Percentiles rank a stretch among this genome's conserved stretches.
phyloP scores from a whole-genome alignment of 805 yeast species.

The Ogataea henricii region DNA sequence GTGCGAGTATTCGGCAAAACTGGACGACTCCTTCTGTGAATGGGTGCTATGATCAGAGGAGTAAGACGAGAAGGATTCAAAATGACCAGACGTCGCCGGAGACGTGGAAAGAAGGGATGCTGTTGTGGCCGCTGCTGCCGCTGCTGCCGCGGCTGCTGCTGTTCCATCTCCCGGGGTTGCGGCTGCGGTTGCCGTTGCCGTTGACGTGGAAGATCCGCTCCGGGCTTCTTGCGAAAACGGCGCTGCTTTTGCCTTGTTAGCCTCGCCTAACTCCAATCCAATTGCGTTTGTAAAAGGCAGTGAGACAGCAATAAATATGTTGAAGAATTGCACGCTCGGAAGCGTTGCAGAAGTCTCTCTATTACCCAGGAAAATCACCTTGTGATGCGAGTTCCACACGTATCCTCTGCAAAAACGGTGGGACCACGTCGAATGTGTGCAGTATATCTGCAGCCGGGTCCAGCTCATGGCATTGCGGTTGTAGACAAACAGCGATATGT shows the following conservation, averaged over 20 bases:
- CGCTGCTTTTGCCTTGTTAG: not conserved
- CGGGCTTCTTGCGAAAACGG: not conserved
- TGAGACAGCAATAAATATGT: conserved; percentile 48
- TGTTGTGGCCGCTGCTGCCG: no score
- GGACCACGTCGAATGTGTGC: conserved; percentile 52
- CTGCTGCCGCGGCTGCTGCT: no score
- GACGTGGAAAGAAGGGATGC: not conserved
- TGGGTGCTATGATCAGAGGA: conserved; percentile 2
- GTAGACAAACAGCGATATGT: conserved; percentile 50
- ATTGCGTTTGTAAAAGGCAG: conserved; percentile 54
- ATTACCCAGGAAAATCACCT: conserved; percentile 62
- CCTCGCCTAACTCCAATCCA: conserved; percentile 21
- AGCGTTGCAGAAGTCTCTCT: conserved; percentile 45
- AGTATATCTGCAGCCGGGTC: conserved; percentile 59
- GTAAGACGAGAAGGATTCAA: conserved; percentile 6
- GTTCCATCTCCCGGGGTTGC: no score
- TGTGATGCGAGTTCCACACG: conserved; percentile 80
- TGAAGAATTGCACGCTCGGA: conserved; percentile 50
- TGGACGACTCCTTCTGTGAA: conserved; percentile 21
- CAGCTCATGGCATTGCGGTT: conserved; percentile 60
- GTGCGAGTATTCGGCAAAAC: conserved; percentile 71
- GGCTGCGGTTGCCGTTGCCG: no score
- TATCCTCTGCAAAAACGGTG: conserved; percentile 69
- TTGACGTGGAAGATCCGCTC: no score
- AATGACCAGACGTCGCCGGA: not conserved